Evolutionary conservation across 306 rosid species (phyloP), one percentile per base, ranked within the genome.

Genomic region (Nissolia schottii): DNA sequence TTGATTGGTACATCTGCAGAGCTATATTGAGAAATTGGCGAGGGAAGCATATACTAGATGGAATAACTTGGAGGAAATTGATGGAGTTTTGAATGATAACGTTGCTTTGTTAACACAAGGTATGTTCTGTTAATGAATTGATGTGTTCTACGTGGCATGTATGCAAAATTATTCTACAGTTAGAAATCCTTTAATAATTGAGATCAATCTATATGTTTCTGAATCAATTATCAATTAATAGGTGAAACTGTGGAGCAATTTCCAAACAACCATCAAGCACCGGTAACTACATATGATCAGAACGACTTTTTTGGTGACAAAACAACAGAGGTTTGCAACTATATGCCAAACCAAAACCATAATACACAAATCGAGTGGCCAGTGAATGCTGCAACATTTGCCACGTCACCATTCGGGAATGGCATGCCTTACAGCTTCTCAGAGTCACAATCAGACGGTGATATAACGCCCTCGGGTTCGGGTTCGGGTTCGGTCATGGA

Each of bases 21-120:
- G 67, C 49, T 84, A 57, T 27, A 5, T 85, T 6, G 85, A 84
- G 57, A 81, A 40, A 53, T 59, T 84, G 37, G 82, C 71, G 40
- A 83, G 72, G 66, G 68, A 85, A 50, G 97, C 96, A 24, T 79
- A 92, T 60, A 23, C 1, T 0, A 77, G 70, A 12, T 92, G 97
- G 97, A 65, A 31, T 41, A 60, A 77, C 6, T 73, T 89, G 67
- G 89, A 86, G 64, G 87, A 60, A 73, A 76, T 83, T 5, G 96
- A 89, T 1, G 82, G 24, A 13, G 19, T 11, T 59, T 3, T 67
- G 66, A 86, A 76, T 68, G 93, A 86, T 41, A 71, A 77, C 20
- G 25, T 78, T 73, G 76, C 73, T 62, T 74, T 85, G 58, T 51
- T 88, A 37, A 76, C 88, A 54, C 90, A 87, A 83, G 92, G 94